A percentile compares a stretch with the other conserved stretches of the same genome.
These are phyloP conservation scores for Quercus cerris DNA, from an alignment of 306 rosid species.

Conservation along the genomic window DNA sequence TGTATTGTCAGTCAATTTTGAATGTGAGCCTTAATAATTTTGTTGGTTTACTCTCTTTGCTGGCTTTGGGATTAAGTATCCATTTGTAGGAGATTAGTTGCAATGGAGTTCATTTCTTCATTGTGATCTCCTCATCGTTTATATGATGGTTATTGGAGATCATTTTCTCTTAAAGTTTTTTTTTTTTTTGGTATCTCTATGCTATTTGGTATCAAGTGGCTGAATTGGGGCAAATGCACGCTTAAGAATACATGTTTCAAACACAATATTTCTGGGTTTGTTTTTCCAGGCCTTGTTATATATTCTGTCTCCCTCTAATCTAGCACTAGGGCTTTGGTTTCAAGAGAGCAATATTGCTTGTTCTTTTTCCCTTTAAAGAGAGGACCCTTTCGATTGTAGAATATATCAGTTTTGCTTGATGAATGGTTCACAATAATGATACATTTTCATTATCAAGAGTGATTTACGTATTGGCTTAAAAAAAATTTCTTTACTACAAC, in stretches of 20 bases:
- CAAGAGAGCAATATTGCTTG: neutral
- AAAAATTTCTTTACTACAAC: neutral
- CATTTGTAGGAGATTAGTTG: neutral
- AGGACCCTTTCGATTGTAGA: neutral
- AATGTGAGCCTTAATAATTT: neutral
- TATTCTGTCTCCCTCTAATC: neutral
- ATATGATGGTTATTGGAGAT: neutral
- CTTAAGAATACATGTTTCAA: neutral
- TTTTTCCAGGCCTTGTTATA: neutral
- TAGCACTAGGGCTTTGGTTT: neutral
- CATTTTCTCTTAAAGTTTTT: neutral
- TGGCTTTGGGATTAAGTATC: neutral
- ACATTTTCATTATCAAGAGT: conserved; percentile 9
- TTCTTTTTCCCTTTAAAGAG: neutral
- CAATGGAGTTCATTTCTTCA: neutral
- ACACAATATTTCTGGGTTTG: neutral
- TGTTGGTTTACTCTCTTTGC: neutral
- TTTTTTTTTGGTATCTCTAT: neutral
- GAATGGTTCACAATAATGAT: neutral
- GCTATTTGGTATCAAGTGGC: neutral
- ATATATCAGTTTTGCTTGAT: conserved; percentile 4
- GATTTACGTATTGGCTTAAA: neutral
- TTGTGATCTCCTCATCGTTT: neutral
- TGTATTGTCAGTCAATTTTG: neutral
- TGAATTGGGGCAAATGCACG: neutral